A percentile compares a stretch with the other conserved stretches of the same genome.
Conservation (phyloP, 1,139 yeast genomes). For the Pichia sp. region DNA sequence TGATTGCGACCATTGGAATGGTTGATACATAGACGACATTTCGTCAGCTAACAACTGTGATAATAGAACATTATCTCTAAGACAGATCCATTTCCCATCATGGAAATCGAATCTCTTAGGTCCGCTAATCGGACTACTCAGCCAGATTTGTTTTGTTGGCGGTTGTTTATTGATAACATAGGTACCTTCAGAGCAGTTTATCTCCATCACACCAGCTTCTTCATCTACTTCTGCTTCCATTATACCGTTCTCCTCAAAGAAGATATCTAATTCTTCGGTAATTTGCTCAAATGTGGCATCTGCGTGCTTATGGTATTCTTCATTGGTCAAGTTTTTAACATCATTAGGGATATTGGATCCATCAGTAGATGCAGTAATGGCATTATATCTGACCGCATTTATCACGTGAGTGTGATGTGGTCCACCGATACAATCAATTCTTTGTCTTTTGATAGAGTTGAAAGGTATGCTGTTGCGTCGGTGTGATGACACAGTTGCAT, state of each 20-base stretch:
- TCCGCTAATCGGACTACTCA: constrained; percentile 87
- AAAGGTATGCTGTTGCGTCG: too few species aligned
- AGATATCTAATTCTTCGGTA: constrained; percentile 54
- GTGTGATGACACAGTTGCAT: too few species aligned
- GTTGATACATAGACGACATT: constrained; percentile 32
- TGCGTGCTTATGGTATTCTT: constrained; percentile 52
- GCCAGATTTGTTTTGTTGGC: constrained; percentile 90
- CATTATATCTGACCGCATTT: constrained; percentile 14
- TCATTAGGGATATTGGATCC: constrained; percentile 47
- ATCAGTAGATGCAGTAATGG: constrained; percentile 32
- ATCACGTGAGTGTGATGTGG: background rate
- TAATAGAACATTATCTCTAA: constrained; percentile 47
- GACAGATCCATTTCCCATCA: constrained; percentile 52
- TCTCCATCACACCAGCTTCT: constrained; percentile 70
- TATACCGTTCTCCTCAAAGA: constrained; percentile 44
- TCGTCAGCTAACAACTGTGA: constrained; percentile 43
- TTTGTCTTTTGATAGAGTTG: background rate
- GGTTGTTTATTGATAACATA: constrained; percentile 93
- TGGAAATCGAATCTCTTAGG: constrained; percentile 68
- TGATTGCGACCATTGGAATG: constrained; percentile 16
- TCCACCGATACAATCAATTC: background rate
- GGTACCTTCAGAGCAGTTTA: constrained; percentile 63
- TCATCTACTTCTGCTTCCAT: constrained; percentile 73
- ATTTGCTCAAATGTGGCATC: constrained; percentile 59
- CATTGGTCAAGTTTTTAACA: constrained; percentile 38